A percentile compares a stretch with the other conserved stretches of the same genome.
Evolutionary conservation across 306 rosid genomes (phyloP).

Genomic region (Quercus ilex): DNA sequence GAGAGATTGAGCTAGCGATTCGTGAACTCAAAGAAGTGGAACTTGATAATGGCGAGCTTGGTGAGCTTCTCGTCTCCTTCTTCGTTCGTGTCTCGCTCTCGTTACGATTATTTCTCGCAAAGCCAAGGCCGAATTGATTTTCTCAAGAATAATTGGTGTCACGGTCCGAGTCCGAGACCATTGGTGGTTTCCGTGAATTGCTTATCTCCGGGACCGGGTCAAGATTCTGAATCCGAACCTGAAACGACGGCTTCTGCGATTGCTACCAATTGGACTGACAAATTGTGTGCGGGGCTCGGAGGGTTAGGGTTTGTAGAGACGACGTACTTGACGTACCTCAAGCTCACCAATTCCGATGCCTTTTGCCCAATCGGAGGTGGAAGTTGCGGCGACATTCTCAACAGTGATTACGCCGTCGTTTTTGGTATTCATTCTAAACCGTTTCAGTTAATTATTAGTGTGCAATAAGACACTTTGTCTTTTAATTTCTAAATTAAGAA

Average conservation of each 20-base stretch:
- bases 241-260: constrained; percentile 31
- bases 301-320: constrained; percentile 80
- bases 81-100: constrained; percentile 15
- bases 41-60: constrained; percentile 42
- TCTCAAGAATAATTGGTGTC: neutral
- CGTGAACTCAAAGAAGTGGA: no score
- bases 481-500: no score
- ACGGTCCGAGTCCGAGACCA: neutral
- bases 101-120: constrained; percentile 2
- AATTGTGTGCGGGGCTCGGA: constrained; percentile 46
- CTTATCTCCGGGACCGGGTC: constrained; percentile 37
- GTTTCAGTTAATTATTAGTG: neutral
- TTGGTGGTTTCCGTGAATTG: constrained; percentile 34
- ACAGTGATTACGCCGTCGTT: constrained; percentile 71
- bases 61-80: constrained; percentile 39
- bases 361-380: constrained; percentile 70
- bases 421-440: constrained; percentile 43
- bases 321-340: constrained; percentile 68
- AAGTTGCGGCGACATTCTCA: constrained; percentile 60
- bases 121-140: constrained; percentile 8
- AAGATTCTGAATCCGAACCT: constrained; percentile 42
- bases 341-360: constrained; percentile 61
- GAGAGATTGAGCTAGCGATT: no score
- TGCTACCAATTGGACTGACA: constrained; percentile 35
- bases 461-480: no score